phyloP scores from a whole-genome alignment of 768 basidiomycete genomes.

The Trametes villosa region DNA sequence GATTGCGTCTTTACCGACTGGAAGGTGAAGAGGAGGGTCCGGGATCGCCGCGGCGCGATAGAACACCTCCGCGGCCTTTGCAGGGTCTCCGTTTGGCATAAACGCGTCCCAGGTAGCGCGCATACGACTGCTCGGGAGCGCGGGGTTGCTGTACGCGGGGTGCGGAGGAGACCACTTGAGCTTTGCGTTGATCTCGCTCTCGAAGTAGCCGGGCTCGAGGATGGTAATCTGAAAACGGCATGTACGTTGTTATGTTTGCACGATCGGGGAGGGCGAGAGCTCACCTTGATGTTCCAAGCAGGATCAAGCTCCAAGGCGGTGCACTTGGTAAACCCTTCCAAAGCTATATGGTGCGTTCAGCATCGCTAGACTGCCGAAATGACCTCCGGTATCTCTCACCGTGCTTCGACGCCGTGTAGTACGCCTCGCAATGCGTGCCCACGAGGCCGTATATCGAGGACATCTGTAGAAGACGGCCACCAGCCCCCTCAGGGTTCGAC shows the following conservation, averaged over 20 bases:
- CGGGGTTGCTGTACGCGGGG: slow-evolving; percentile 24
- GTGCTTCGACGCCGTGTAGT: slow-evolving; percentile 22
- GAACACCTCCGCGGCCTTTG: slow-evolving; percentile 26
- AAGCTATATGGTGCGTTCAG: slow-evolving; percentile 24
- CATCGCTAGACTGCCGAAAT: too few species aligned
- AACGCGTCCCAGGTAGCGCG: slow-evolving; percentile 1
- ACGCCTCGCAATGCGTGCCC: slow-evolving; percentile 15
- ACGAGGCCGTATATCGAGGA: slow-evolving; percentile 34
- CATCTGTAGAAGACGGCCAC: slow-evolving; percentile 41
- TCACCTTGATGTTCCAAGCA: slow-evolving; percentile 41
- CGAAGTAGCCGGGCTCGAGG: slow-evolving; percentile 23
- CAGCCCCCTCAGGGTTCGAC: slow-evolving; percentile 36
- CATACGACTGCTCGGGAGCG: not conserved
- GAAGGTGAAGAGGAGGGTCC: slow-evolving; percentile 25
- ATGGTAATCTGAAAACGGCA: slow-evolving; percentile 20
- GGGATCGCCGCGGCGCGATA: slow-evolving; percentile 22
- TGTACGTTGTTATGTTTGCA: not conserved
- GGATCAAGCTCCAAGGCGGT: slow-evolving; percentile 39
- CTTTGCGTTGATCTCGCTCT: not conserved
- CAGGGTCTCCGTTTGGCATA: slow-evolving; percentile 19
- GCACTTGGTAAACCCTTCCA: slow-evolving; percentile 34
- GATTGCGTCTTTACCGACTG: not conserved
- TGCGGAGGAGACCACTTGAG: slow-evolving; percentile 9
- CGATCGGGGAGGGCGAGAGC: not conserved
- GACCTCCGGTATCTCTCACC: not conserved